Evolutionary conservation across 257 asterid genomes (phyloP), one percentile per base, ranked within the genome.

Genomic region (Primulina tabacum): DNA sequence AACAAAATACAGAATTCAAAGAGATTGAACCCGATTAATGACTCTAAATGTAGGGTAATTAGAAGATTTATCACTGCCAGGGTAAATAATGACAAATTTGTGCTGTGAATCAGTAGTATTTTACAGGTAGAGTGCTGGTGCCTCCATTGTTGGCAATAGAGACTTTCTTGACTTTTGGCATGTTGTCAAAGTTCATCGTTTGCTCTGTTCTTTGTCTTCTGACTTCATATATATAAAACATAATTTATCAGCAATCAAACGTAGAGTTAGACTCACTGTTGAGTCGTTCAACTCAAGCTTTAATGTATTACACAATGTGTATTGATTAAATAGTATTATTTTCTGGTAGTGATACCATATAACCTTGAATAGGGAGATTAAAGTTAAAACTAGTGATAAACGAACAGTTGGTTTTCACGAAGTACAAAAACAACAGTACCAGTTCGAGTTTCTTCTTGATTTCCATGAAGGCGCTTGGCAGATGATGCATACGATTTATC

Each of bases 121-220:
- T 77, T 35, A 76, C 64, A 6, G 77, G 77, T 34, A 73, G 50
- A 64, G 59, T 76, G 56, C 77, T 74, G 52, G 52, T 76, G 50
- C 78, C 75, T 59, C 81, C 71, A 62, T 81, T 69, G 73, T 70
- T 78, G 68, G 69, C 32, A 35, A 74, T 18, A 57, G 65, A 4
- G 20, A 68, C 50, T 21, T 72, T 71, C 67, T 73, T 77, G 33
- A 73, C 5, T 60, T 64, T 77, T 32, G 74, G 63, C 37, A 38
- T 60, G n/a, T 60, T 70, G 34, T 67, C 71, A 34, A 71, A 67
- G 16, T 67, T 69, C 74, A 67, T 62, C 28, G 30, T 68, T 58
- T 64, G 75, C 47, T 63, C 6, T 50, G 76, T 75, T 68, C 63
- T 78, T 18, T 73, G 81, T 64, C 76, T 81, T 33, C 76, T 81